Conservation (phyloP, 768 basidiomycete species). For the Exidia glandulosa region DNA sequence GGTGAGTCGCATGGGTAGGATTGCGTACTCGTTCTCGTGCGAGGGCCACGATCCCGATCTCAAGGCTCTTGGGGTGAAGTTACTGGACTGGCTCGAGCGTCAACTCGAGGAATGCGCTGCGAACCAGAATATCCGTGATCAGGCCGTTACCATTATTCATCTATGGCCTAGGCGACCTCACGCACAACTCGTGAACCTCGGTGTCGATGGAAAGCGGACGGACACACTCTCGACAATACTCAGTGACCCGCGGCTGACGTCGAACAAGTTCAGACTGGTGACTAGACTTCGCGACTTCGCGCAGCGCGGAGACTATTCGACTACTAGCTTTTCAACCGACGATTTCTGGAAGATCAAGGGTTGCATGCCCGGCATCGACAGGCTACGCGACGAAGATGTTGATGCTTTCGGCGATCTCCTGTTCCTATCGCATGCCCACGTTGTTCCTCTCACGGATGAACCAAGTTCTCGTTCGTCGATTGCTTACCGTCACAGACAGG, state of each 20-base stretch:
- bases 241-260: constrained; percentile 44
- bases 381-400: constrained; percentile 56
- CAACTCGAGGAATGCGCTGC: constrained; percentile 35
- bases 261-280: constrained; percentile 70
- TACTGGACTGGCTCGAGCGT: constrained; percentile 54
- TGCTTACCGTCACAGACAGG: background rate
- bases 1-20: constrained; percentile 55
- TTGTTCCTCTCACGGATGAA: background rate
- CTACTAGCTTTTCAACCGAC: constrained; percentile 37
- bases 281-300: constrained; percentile 48
- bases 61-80: constrained; percentile 30
- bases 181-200: constrained; percentile 31
- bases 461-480: background rate
- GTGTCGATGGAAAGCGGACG: constrained; percentile 29
- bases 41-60: constrained; percentile 19
- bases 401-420: constrained; percentile 64
- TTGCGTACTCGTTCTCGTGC: constrained; percentile 43
- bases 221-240: constrained; percentile 40
- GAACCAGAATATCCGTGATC: constrained; percentile 24
- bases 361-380: constrained; percentile 45
- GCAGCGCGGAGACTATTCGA: constrained; percentile 24
- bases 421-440: constrained; percentile 23
- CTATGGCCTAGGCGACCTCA: constrained; percentile 68
- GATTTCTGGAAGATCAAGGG: constrained; percentile 84
- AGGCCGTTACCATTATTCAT: constrained; percentile 47